phyloP scores from a whole-genome alignment of 2,329 filamentous ascomycete species.

The Hymenoscyphus linearis region DNA sequence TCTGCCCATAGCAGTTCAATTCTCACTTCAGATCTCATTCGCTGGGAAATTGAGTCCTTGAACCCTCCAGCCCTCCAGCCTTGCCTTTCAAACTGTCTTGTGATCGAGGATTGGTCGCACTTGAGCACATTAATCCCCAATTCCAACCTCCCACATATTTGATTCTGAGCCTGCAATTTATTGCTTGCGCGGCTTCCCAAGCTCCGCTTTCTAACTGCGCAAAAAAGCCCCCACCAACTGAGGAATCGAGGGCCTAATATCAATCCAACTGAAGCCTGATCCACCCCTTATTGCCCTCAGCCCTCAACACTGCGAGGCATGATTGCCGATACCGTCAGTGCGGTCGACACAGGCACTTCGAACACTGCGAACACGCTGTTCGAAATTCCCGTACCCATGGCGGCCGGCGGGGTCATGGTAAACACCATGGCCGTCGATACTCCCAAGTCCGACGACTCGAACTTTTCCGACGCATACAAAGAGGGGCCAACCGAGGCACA shows the following conservation, averaged over 20 bases:
- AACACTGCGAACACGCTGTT: background rate
- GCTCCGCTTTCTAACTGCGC: background rate
- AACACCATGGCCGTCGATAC: background rate
- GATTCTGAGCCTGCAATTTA: background rate
- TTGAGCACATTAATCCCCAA: background rate
- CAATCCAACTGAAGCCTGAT: background rate
- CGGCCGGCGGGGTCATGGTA: background rate
- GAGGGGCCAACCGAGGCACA: constrained; percentile 24
- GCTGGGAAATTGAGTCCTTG: background rate
- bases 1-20: background rate
- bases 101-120: background rate
- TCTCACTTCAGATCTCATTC: background rate
- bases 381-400: background rate
- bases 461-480: constrained; percentile 33
- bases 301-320: background rate
- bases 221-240: background rate
- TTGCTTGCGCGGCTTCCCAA: background rate
- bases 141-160: background rate
- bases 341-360: background rate
- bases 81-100: background rate
- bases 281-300: background rate
- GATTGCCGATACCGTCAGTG: background rate
- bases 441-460: constrained; percentile 25
- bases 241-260: background rate
- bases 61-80: background rate